Evolutionary conservation across 2,329 filamentous ascomycete genomes (phyloP), one percentile per base, ranked within the genome.

Genomic region (Neopestalotiopsis sp.): DNA sequence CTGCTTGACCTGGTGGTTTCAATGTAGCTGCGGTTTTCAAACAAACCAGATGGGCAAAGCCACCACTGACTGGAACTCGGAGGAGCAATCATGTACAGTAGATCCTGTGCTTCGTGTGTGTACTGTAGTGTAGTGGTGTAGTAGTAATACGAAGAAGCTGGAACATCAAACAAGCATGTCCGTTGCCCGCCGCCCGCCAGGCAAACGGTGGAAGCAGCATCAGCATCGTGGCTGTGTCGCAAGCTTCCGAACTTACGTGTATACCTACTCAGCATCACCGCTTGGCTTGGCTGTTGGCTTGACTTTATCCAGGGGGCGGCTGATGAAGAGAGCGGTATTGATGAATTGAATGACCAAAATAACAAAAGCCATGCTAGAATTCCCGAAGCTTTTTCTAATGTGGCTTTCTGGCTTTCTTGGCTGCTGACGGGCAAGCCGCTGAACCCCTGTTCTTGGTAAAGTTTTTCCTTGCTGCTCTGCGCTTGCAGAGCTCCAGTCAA

Each of bases 321-420:
- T 53, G 45, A 24, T 53, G 45, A 53, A 38, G 10, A 53, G n/a
- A 53, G 9, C 45, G 9, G 9, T 20, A 9, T 20, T 14, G n/a
- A 53, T 17, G 45, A n/a, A 5, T 9, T 17, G 45, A 10, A n/a
- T n/a, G n/a, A 53, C n/a, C 17, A 9, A 17, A 53, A 53, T 17
- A 53, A 53, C 45, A 24, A 53, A 7, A 53, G 9, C 5, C 9
- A n/a, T 53, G 45, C 45, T 53, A 20, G 45, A 53, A 53, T n/a
- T 53, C 45, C 45, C 45, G 45, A 53, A 17, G 45, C 45, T 53
- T 53, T 49, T 53, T 53, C n/a, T 53, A 53, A 53, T 53, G 20
- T 53, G 45, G 45, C n/a, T n/a, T 53, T 53, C 20, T 53, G 34
- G 34, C 13, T 53, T 53, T 17, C 45, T 53, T 53, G 45, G 45